phyloP scores from a whole-genome alignment of 2,329 filamentous ascomycete genomes.

The Fusarium keratoplasticum region DNA sequence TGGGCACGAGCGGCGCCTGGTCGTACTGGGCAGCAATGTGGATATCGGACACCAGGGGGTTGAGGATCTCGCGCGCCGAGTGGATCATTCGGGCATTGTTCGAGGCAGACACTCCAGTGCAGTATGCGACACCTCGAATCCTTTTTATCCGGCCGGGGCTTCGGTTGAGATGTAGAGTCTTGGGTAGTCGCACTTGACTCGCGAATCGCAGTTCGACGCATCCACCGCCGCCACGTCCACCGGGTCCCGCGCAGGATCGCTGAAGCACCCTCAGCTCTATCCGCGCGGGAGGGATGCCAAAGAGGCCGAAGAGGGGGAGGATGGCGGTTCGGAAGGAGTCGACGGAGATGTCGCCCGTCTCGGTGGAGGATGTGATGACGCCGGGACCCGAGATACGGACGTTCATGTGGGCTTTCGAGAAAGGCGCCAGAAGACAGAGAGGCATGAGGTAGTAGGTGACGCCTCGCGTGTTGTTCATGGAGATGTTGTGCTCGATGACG shows the following conservation, averaged over 20 bases:
- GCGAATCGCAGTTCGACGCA: conserved; percentile 95
- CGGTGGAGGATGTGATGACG: conserved; percentile 89
- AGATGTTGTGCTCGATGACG: conserved; percentile 84
- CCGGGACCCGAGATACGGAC: conserved; percentile 90
- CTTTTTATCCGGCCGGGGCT: conserved; percentile 87
- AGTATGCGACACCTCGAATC: conserved; percentile 93
- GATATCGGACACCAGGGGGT: conserved; percentile 86
- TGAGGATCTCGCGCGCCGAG: conserved; percentile 86
- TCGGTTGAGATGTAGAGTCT: conserved; percentile 89
- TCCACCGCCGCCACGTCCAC: conserved; percentile 85
- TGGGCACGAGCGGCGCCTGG: conserved; percentile 67
- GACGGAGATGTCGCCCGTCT: conserved; percentile 86
- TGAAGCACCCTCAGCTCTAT: conserved; percentile 87
- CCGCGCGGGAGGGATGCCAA: conserved; percentile 82
- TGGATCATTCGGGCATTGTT: conserved; percentile 98
- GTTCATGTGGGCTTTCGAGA: conserved; percentile 91
- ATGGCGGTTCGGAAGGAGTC: conserved; percentile 95
- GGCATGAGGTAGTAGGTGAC: conserved; percentile 93
- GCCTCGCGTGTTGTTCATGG: conserved; percentile 80
- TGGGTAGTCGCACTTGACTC: conserved; percentile 91
- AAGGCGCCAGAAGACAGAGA: conserved; percentile 89
- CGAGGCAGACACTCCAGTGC: conserved; percentile 88
- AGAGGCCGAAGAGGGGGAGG: conserved; percentile 88
- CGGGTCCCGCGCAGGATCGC: conserved; percentile 80
- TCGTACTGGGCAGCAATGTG: conserved; percentile 89